Evolutionary conservation across 495 filamentous ascomycete species (phyloP).

Genomic region (Aspergillus kassunensis): DNA sequence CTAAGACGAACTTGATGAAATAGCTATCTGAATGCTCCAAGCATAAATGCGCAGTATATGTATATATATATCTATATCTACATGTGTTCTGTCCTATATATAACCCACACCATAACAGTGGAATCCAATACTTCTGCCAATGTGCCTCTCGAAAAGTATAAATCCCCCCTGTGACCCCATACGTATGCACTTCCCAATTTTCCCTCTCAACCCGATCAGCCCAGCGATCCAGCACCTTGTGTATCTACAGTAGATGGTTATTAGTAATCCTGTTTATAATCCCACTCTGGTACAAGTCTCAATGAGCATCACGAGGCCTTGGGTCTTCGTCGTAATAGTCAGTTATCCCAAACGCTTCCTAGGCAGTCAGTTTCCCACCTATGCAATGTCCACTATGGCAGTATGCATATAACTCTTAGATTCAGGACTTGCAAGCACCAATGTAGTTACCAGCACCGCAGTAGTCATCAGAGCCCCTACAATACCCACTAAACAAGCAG

Average conservation of each 20-base stretch:
- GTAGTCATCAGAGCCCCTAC: constrained; percentile 6
- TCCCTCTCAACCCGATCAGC: constrained; percentile 33
- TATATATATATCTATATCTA: neutral
- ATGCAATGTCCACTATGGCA: no score
- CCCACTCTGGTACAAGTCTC: constrained; percentile 11
- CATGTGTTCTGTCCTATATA: no score
- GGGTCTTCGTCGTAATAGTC: neutral
- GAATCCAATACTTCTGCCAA: constrained; percentile 33
- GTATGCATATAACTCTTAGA: no score
- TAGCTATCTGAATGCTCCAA: neutral
- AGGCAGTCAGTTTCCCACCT: no score
- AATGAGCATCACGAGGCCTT: constrained; percentile 5
- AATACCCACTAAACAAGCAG: constrained; percentile 12
- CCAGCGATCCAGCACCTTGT: constrained; percentile 22
- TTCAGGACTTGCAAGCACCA: constrained; percentile 4
- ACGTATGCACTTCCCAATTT: constrained; percentile 35
- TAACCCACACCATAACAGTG: constrained; percentile 24
- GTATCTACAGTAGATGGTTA: constrained; percentile 5
- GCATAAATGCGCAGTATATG: neutral
- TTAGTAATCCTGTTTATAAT: constrained; percentile 10
- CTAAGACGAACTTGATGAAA: neutral
- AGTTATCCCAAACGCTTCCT: no score
- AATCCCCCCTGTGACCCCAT: constrained; percentile 38
- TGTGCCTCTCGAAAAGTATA: constrained; percentile 34
- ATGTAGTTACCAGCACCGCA: constrained; percentile 6